Evolutionary conservation across 2,329 filamentous ascomycete genomes (phyloP).

Genomic region (Calonectria hawksworthii): DNA sequence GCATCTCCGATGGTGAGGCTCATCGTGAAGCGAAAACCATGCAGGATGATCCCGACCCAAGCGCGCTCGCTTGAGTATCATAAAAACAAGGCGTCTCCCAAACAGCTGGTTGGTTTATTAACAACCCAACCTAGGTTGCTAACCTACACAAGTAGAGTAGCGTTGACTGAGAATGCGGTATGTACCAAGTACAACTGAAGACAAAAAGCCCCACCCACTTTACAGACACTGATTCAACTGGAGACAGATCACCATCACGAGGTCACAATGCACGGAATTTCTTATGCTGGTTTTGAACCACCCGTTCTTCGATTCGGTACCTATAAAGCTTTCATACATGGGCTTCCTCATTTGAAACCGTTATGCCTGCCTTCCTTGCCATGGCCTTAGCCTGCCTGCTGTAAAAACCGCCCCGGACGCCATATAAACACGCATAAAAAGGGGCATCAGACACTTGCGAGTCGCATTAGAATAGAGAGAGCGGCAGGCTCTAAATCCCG

Average conservation of each 20-base stretch:
- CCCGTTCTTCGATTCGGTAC: slow-evolving; percentile 38
- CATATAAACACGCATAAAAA: slow-evolving; percentile 48
- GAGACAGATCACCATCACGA: background rate
- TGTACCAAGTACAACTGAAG: background rate
- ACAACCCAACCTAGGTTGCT: background rate
- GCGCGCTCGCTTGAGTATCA: background rate
- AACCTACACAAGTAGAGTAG: background rate
- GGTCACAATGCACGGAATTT: background rate
- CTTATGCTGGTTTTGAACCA: slow-evolving; percentile 30
- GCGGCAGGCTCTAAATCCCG: slow-evolving; percentile 39
- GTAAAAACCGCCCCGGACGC: slow-evolving; percentile 46
- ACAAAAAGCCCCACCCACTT: background rate
- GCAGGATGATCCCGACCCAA: background rate
- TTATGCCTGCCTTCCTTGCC: slow-evolving; percentile 36
- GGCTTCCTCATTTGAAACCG: slow-evolving; percentile 21
- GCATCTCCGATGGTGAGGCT: background rate
- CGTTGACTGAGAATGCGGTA: background rate
- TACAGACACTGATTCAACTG: background rate
- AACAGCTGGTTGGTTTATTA: background rate
- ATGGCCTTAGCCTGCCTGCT: slow-evolving; percentile 37
- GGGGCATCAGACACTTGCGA: slow-evolving; percentile 45
- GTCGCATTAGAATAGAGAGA: slow-evolving; percentile 44
- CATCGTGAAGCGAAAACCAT: background rate
- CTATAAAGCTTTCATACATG: slow-evolving; percentile 40
- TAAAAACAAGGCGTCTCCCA: background rate